Evolutionary conservation across 805 yeast genomes (phyloP), one percentile per base, ranked within the genome.

Genomic region (Tanozyma kutaoensis): DNA sequence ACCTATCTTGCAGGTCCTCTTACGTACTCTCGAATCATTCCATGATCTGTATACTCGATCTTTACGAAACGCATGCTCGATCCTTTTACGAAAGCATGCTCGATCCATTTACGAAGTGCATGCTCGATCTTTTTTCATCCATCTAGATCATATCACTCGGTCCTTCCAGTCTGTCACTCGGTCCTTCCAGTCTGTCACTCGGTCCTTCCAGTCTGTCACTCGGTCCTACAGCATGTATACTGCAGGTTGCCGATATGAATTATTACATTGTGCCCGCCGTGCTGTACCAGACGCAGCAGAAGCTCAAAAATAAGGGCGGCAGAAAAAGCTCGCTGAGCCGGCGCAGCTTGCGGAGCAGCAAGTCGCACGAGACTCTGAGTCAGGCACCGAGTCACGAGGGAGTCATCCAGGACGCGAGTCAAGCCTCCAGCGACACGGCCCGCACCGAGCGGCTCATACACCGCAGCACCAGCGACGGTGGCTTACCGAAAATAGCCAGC

Each of bases 271-370:
- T 57, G 1, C 62, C 62, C 1, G 33, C 57, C 13, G 50, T 55
- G 30, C 55, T 52, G 45, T 58, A 52, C 32, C 65, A 58, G 37
- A 55, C 57, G 15, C 51, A 54, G 30, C 60, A 58, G 34, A 56
- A 57, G 33, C 27, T 56, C 22, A 45, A 48, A 23, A 36, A 36
- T 22, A 39, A 42, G 24, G 37, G 40, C 29, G 27, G 24, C 25
- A 33, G 42, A 33, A 35, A 34, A 26, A 38, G 28, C 17, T 15
- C 25, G 11, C 13, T 14, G 12, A 16, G 20, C 9, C 20, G 15
- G n/a, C 21, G 17, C 14, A n/a, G 26, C 20, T 11, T 20, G 24
- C 19, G 14, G 20, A 12, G 28, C 20, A 22, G 21, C 23, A 20
- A 24, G n/a, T 22, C 28, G 13, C 22, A 26, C 20, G 14, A 23